phyloP scores from a whole-genome alignment of 2,329 filamentous ascomycete species.

The Clonostachys chloroleuca region DNA sequence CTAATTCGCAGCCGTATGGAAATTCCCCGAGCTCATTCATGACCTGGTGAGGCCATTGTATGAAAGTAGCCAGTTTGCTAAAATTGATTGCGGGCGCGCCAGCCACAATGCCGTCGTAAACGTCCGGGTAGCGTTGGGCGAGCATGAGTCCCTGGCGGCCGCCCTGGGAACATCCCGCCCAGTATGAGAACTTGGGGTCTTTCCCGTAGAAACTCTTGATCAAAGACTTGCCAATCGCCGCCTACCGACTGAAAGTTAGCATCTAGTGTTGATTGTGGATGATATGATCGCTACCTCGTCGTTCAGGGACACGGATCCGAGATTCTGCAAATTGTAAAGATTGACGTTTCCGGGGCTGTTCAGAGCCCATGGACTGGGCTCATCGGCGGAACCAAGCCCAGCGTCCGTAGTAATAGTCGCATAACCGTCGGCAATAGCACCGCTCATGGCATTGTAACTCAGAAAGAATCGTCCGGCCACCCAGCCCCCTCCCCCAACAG shows the following conservation, averaged over 20 bases:
- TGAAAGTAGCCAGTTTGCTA: conserved; percentile 17
- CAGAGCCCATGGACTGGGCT: conserved; percentile 6
- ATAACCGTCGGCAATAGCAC: conserved; percentile 8
- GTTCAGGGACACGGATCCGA: conserved; percentile 12
- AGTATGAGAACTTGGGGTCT: conserved; percentile 36
- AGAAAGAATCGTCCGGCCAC: conserved; percentile 9
- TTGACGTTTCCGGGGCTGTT: conserved; percentile 12
- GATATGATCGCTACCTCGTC: not conserved
- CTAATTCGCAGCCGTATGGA: conserved; percentile 2
- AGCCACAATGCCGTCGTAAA: conserved; percentile 49
- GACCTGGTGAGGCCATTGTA: conserved; percentile 14
- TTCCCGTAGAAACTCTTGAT: conserved; percentile 33
- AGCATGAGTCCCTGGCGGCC: conserved; percentile 50
- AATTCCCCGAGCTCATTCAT: conserved; percentile 24
- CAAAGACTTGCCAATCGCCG: conserved; percentile 34
- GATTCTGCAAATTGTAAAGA: conserved; percentile 12
- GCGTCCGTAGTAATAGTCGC: conserved; percentile 9
- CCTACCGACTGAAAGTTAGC: conserved; percentile 5
- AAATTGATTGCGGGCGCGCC: conserved; percentile 34
- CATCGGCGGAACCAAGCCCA: not conserved
- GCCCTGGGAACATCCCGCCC: conserved; percentile 47
- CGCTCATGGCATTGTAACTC: conserved; percentile 4
- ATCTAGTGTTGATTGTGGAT: not conserved
- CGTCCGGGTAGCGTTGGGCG: conserved; percentile 43
- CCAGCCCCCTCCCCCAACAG: conserved; percentile 21